Evolutionary conservation across 2,329 filamentous ascomycete species (phyloP).

Genomic region (Scorias spongiosa): DNA sequence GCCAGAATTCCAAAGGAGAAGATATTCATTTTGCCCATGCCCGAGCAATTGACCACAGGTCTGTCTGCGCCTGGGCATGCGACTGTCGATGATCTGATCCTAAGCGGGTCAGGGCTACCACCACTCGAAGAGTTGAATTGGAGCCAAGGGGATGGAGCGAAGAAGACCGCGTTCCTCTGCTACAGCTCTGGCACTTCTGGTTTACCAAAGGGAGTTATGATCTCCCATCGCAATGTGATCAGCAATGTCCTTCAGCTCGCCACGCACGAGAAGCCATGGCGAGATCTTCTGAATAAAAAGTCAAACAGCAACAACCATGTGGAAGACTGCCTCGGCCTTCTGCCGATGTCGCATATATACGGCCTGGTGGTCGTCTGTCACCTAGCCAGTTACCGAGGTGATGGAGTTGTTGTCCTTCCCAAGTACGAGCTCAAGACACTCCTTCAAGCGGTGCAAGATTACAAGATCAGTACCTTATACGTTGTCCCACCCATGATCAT

Average conservation of each 20-base stretch:
- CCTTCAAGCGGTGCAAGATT: conserved; percentile 48
- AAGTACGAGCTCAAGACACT: conserved; percentile 60
- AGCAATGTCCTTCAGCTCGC: conserved; percentile 54
- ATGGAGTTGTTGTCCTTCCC: conserved; percentile 55
- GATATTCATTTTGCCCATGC: conserved; percentile 55
- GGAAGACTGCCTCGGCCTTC: conserved; percentile 48
- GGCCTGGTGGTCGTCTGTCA: conserved; percentile 57
- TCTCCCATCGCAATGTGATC: conserved; percentile 66
- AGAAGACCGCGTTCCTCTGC: conserved; percentile 60
- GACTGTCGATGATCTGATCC: conserved; percentile 51
- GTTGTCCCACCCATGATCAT: conserved; percentile 75
- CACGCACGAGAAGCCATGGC: conserved; percentile 31
- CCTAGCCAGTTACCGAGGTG: conserved; percentile 51
- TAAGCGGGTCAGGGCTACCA: conserved; percentile 41
- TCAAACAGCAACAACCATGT: conserved; percentile 22
- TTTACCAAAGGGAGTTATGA: conserved; percentile 60
- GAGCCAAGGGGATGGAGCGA: conserved; percentile 48
- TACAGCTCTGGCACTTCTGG: conserved; percentile 72
- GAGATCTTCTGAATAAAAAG: conserved; percentile 18
- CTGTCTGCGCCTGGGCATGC: conserved; percentile 39
- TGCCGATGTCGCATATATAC: conserved; percentile 75
- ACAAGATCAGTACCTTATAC: conserved; percentile 52
- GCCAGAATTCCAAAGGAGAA: conserved; percentile 47
- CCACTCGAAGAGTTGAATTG: conserved; percentile 42
- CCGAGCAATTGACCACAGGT: conserved; percentile 37